phyloP scores from a whole-genome alignment of 1,284 basidiomycete genomes.

The Phlebopus sp. region DNA sequence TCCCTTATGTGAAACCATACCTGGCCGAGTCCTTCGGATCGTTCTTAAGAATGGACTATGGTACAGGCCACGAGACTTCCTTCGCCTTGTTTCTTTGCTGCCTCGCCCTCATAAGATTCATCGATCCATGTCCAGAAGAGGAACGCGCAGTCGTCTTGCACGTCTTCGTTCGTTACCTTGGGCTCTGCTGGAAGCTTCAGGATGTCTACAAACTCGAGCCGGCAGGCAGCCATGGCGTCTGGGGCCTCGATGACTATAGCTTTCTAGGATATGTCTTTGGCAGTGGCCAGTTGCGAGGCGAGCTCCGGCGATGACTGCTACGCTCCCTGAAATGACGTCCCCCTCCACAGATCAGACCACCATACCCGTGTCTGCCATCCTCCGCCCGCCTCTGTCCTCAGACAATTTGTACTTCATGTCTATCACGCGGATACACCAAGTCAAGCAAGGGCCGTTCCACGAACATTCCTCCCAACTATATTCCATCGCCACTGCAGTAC shows the following conservation, averaged over 20 bases:
- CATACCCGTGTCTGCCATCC: slow-evolving; percentile 57
- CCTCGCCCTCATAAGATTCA: slow-evolving; percentile 62
- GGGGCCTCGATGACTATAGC: slow-evolving; percentile 94
- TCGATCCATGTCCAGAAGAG: slow-evolving; percentile 48
- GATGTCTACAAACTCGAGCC: slow-evolving; percentile 92
- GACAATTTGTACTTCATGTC: slow-evolving; percentile 79
- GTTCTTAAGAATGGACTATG: slow-evolving; percentile 91
- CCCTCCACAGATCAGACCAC: slow-evolving; percentile 48
- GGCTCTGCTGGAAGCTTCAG: slow-evolving; percentile 84
- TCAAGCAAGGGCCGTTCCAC: slow-evolving; percentile 85
- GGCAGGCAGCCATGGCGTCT: slow-evolving; percentile 96
- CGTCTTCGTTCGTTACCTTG: slow-evolving; percentile 76
- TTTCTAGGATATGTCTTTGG: slow-evolving; percentile 94
- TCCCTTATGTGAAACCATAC: slow-evolving; percentile 71
- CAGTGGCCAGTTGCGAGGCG: slow-evolving; percentile 84
- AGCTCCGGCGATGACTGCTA: slow-evolving; percentile 5
- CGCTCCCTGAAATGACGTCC: slow-evolving; percentile 13
- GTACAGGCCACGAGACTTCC: slow-evolving; percentile 91
- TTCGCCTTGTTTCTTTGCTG: slow-evolving; percentile 80
- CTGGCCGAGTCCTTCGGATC: slow-evolving; percentile 88
- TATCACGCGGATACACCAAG: slow-evolving; percentile 75
- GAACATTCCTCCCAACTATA: slow-evolving; percentile 92
- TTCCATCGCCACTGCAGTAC: slow-evolving; percentile 82
- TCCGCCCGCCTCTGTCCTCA: slow-evolving; percentile 48
- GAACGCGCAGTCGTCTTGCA: slow-evolving; percentile 65